These are phyloP conservation scores for Cymbidium sinense DNA, from an alignment of 106 monocot species.

Conservation along the genomic window DNA sequence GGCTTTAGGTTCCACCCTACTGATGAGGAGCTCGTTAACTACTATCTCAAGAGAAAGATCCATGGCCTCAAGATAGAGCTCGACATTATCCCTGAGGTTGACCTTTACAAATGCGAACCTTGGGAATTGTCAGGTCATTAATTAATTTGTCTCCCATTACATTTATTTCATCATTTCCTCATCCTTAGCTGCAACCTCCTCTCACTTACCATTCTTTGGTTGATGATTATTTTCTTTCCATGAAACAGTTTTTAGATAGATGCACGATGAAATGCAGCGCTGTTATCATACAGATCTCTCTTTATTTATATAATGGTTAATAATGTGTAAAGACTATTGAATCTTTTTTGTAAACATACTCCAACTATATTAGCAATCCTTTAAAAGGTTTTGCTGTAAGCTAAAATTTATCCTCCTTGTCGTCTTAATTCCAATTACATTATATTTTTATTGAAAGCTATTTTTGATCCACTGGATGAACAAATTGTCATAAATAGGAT, in stretches of 20 bases:
- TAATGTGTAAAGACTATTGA: too few relatives aligned
- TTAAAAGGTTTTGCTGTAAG: background rate
- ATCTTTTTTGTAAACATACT: background rate
- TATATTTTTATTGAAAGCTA: too few relatives aligned
- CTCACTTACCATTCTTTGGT: background rate
- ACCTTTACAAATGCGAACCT: constrained; percentile 28
- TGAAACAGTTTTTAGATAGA: too few relatives aligned
- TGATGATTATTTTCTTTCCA: too few relatives aligned
- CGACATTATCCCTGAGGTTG: constrained; percentile 33
- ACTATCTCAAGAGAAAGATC: constrained; percentile 43
- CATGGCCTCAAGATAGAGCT: constrained; percentile 39
- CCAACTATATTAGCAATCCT: too few relatives aligned
- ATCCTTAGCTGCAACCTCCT: background rate
- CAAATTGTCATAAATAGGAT: too few relatives aligned
- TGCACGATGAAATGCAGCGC: too few relatives aligned
- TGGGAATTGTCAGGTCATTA: constrained; percentile 33
- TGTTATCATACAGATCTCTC: too few relatives aligned
- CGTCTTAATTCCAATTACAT: too few relatives aligned
- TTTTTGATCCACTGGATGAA: too few relatives aligned
- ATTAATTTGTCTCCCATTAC: background rate
- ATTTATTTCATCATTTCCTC: background rate
- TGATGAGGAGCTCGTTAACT: constrained; percentile 27
- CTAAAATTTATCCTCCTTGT: too few relatives aligned
- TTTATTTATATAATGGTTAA: too few relatives aligned
- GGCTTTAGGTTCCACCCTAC: constrained; percentile 38